Conservation (phyloP, 768 basidiomycete species). For the Hemileccinum rubropunctum region DNA sequence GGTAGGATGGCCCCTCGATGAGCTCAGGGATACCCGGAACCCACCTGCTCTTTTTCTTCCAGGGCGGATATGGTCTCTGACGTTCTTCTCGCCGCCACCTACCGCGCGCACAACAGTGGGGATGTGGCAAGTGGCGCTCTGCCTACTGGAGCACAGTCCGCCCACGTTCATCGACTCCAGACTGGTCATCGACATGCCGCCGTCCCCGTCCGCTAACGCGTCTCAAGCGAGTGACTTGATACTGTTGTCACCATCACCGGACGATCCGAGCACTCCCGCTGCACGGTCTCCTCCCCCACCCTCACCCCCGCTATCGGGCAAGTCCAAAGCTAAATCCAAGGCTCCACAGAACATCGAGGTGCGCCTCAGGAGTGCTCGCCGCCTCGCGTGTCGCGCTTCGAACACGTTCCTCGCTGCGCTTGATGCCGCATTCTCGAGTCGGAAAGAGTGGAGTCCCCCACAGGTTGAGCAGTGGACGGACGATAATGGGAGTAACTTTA, state of each 20-base stretch:
- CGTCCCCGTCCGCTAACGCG: background rate
- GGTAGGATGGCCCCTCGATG: slow-evolving; percentile 25
- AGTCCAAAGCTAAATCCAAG: slow-evolving; percentile 8
- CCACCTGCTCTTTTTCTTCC: background rate
- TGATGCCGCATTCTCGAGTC: slow-evolving; percentile 2
- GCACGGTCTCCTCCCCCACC: background rate
- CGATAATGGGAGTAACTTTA: background rate
- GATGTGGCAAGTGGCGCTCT: slow-evolving; percentile 45
- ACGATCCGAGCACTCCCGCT: background rate
- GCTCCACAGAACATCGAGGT: slow-evolving; percentile 19
- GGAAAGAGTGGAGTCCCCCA: slow-evolving; percentile 11
- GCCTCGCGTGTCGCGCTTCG: slow-evolving; percentile 26
- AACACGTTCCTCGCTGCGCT: background rate
- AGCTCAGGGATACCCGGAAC: no score
- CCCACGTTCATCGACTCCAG: slow-evolving; percentile 57
- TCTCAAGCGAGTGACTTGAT: slow-evolving; percentile 7
- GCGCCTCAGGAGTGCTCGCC: slow-evolving; percentile 26
- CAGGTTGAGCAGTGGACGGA: slow-evolving; percentile 11
- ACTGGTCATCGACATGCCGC: slow-evolving; percentile 42
- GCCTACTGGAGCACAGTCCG: slow-evolving; percentile 53
- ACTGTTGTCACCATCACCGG: slow-evolving; percentile 2
- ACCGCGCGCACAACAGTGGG: slow-evolving; percentile 8
- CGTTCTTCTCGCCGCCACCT: slow-evolving; percentile 17
- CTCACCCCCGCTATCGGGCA: background rate
- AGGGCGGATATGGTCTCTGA: slow-evolving; percentile 30